phyloP scores from a whole-genome alignment of 371 early-diverging fungal genomes.

The Mucor velutinosus region DNA sequence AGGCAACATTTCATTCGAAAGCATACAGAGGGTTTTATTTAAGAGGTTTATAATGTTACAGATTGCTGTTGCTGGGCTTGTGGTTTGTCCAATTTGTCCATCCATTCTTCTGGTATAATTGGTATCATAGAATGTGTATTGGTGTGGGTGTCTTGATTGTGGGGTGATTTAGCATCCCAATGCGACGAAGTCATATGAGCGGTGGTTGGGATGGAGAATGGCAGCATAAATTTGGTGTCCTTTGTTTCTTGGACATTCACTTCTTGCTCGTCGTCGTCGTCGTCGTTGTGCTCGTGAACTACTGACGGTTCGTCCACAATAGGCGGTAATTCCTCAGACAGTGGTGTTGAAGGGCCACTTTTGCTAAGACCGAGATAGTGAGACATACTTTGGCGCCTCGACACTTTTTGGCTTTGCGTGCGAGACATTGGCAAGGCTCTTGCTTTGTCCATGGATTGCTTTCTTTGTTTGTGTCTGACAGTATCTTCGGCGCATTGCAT shows the following conservation, averaged over 20 bases:
- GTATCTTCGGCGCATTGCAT: slow-evolving; percentile 67
- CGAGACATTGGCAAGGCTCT: neutral
- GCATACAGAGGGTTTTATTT: neutral
- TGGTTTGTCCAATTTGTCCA: slow-evolving; percentile 37
- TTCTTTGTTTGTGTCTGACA: slow-evolving; percentile 45
- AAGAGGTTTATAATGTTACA: neutral
- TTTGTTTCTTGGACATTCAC: slow-evolving; percentile 51
- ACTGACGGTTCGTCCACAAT: neutral
- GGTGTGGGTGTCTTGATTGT: neutral
- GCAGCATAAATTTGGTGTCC: slow-evolving; percentile 55
- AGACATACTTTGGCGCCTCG: slow-evolving; percentile 36
- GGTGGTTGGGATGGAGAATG: slow-evolving; percentile 56
- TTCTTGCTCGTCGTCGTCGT: slow-evolving; percentile 39
- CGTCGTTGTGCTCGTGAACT: slow-evolving; percentile 1
- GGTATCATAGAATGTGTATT: slow-evolving; percentile 31
- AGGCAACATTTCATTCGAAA: neutral
- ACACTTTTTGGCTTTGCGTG: slow-evolving; percentile 8
- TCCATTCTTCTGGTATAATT: slow-evolving; percentile 43
- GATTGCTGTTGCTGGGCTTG: neutral
- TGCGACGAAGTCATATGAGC: slow-evolving; percentile 32
- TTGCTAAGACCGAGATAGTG: slow-evolving; percentile 30
- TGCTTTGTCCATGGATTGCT: slow-evolving; percentile 4
- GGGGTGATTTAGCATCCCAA: neutral
- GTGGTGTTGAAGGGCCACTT: slow-evolving; percentile 22
- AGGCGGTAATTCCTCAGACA: slow-evolving; percentile 7